phyloP scores from a whole-genome alignment of 169 alveolate genomes.

The Cryptosporidium felis region DNA sequence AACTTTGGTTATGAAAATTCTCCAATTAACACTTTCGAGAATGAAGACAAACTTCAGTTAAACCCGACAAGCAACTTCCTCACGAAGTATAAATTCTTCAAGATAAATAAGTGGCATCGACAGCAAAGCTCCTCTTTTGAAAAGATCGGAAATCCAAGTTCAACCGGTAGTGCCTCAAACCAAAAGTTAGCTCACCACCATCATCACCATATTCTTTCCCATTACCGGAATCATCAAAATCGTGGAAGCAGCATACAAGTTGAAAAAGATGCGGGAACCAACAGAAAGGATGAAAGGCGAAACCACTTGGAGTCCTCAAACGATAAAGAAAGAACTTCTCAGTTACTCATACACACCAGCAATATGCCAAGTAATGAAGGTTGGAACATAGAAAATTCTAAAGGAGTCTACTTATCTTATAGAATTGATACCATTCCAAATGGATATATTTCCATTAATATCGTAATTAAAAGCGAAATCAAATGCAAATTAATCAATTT shows the following conservation, averaged over 20 bases:
- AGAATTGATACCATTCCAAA: conserved; percentile 30
- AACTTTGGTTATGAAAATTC: conserved; percentile 22
- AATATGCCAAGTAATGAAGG: conserved; percentile 30
- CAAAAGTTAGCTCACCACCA: not conserved
- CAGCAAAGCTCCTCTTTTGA: not conserved
- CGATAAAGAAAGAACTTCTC: not conserved
- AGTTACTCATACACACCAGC: not conserved
- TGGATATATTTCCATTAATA: conserved; percentile 39
- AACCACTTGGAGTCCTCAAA: not conserved
- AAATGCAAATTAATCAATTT: conserved; percentile 45
- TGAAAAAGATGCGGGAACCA: not conserved
- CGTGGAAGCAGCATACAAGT: not conserved
- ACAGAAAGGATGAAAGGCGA: not conserved
- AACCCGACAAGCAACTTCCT: not conserved
- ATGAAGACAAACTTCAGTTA: not conserved
- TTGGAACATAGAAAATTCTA: conserved; percentile 51
- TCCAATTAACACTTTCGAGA: not conserved
- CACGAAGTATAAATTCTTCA: not conserved
- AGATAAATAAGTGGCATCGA: conserved; percentile 19
- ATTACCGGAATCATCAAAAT: not conserved
- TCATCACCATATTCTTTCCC: not conserved
- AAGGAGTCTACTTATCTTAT: conserved; percentile 34
- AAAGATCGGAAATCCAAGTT: not conserved
- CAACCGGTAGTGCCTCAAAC: not conserved
- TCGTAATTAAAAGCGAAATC: conserved; percentile 41